Base-by-base conservation (phyloP, 805 yeast species). In the Yarrowia alimentaria region DNA sequence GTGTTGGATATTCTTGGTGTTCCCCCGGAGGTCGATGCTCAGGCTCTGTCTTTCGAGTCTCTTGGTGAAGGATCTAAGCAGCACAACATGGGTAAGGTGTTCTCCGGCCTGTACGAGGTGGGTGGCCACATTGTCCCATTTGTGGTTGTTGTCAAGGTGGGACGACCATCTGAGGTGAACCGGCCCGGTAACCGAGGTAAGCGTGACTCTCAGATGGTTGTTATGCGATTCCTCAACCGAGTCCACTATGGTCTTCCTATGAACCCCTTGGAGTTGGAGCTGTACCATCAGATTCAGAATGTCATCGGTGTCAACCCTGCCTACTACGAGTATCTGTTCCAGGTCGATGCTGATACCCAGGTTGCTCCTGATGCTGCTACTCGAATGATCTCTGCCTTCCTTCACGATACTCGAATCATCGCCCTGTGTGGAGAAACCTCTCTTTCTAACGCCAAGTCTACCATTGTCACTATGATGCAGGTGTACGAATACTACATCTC, bases 171-270 rank as follows among this genome's bases (percentile, higher is more conserved):
- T 9, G 83, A 79, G 61, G 75, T 73, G 11, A 71, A 71, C 52
- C 64, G 75, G 43, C 83, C 83, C 11, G 83, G 83, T 55, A 79
- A 79, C 63, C 72, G 83, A 60, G 83, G 83, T 62, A 79, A 79
- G 64, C 78, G 83, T 61, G 83, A 79, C 60, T 76, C 83, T 13
- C 83, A 79, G 62, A 71, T 79, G 65, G 65, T 79, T 32, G 66
- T 79, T 58, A 79, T 79, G 83, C 67, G 80, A 11, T 79, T 78
- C 67, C 65, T 79, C 60, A 81, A 79, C 63, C 72, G 78, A 52
- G 81, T 79, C 17, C 80, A 78, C 64, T 77, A 77, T 59, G 78
- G 78, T 57, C 71, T 76, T 56, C 76, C 83, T 55, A 79, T 79
- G 83, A 74, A 74, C 38, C 77, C 78, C 10, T 66, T 79, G 54